Percentiles rank a stretch among this genome's conserved stretches.
Conservation (phyloP, 352 stramenopile genomes). For the Globisporangium lucens region DNA sequence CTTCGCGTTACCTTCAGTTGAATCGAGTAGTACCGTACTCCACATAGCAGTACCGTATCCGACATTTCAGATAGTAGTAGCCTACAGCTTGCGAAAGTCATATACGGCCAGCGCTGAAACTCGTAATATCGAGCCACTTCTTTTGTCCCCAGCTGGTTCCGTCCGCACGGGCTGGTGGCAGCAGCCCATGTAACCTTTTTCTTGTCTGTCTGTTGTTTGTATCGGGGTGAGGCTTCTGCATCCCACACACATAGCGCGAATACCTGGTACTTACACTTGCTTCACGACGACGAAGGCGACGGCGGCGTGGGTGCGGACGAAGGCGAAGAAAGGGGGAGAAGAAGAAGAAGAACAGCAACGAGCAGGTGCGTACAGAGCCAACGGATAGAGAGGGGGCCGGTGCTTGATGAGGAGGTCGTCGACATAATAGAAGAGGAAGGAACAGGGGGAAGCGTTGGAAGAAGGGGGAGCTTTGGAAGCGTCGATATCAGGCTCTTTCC, state of each 20-base stretch:
- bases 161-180: not conserved
- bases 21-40: not conserved
- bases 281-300: not conserved
- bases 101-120: not conserved
- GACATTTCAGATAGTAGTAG: not conserved
- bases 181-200: constrained; percentile 8
- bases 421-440: not conserved
- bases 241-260: constrained; percentile 1
- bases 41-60: not conserved
- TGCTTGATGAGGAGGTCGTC: not conserved
- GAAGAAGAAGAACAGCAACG: not conserved
- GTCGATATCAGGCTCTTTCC: not conserved
- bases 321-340: not conserved
- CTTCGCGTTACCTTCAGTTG: not conserved
- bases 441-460: not conserved
- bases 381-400: not conserved
- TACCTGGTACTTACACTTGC: not conserved
- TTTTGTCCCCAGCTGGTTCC: constrained; percentile 1
- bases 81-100: not conserved
- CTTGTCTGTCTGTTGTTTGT: constrained; percentile 4
- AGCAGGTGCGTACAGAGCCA: not conserved
- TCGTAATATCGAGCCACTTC: not conserved
- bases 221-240: not conserved
- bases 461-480: not conserved
- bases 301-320: not conserved